Evolutionary conservation across 257 asterid species (phyloP), one percentile per base, ranked within the genome.

Genomic region (Coffea eugenioides): DNA sequence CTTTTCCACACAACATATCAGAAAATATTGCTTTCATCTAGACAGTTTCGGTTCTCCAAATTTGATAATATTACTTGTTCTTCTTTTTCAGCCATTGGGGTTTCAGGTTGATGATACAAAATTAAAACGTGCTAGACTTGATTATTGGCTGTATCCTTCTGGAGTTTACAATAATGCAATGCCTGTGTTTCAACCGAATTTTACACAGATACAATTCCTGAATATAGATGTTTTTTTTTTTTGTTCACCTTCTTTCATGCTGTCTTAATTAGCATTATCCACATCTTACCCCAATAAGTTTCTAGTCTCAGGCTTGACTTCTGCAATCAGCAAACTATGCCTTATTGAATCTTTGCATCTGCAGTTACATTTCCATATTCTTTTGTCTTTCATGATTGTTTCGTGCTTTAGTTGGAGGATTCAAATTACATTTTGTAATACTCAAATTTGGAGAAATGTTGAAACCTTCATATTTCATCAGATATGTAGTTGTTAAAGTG

Each of bases 91-190:
- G 98, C 99, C 98, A n/a, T 77, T 94, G 83, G 98, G 99, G 34
- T 94, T 94, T 85, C 91, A 90, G 89, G 88, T 94, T 67, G 97
- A 94, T 85, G 93, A 89, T 82, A 82, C 97, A 65, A 96, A 94
- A 87, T 73, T 91, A 70, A 96, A 91, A 88, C 94, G 97, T 34
- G 99, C 99, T 78, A 98, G 99, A 84, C 96, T 94, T 76, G 98
- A 92, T 86, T 94, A 96, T 87, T 90, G 99, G 99, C 99, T 97
- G 97, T 96, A 96, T 96, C 99, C 98, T 80, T 84, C 41, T 9
- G 34, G n/a, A 46, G 4, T 27, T 25, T 52, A 45, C 27, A 23
- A 21, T 25, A 54, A 56, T 52, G 27, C 20, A 41, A 8, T 10
- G 66, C 39, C 25, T 56, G 41, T 61, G 36, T 34, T 79, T 79